These are phyloP conservation scores for Samsoniella hepiali DNA, from an alignment of 2,329 filamentous ascomycete genomes.

Conservation along the genomic window DNA sequence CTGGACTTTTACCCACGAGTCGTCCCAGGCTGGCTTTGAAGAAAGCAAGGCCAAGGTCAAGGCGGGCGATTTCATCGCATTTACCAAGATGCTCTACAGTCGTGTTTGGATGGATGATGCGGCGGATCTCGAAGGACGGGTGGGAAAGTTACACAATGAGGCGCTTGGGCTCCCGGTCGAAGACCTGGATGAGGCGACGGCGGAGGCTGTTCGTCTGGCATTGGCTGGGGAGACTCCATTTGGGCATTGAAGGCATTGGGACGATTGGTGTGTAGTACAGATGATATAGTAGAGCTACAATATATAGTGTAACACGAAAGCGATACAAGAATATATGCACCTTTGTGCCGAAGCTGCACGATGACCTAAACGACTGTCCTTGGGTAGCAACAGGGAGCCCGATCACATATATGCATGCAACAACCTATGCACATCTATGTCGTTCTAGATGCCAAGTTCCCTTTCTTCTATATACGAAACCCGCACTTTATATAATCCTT, in stretches of 20 bases:
- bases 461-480: no score
- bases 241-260: constrained; percentile 24
- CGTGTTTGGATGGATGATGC: constrained; percentile 44
- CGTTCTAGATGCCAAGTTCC: no score
- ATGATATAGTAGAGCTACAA: not conserved
- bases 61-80: constrained; percentile 40
- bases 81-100: constrained; percentile 48
- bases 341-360: not conserved
- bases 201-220: not conserved
- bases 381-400: not conserved
- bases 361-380: not conserved
- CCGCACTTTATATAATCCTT: no score
- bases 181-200: constrained; percentile 52
- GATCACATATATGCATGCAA: not conserved
- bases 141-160: constrained; percentile 41
- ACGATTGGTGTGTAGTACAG: not conserved
- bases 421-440: not conserved
- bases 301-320: not conserved
- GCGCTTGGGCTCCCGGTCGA: constrained; percentile 52
- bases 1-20: constrained; percentile 54
- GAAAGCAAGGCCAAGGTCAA: constrained; percentile 43
- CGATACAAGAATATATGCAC: no score
- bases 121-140: constrained; percentile 35
- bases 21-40: constrained; percentile 43
- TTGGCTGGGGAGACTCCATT: not conserved